phyloP scores from a whole-genome alignment of 768 basidiomycete species.

The Candolleomyces efflorescens region DNA sequence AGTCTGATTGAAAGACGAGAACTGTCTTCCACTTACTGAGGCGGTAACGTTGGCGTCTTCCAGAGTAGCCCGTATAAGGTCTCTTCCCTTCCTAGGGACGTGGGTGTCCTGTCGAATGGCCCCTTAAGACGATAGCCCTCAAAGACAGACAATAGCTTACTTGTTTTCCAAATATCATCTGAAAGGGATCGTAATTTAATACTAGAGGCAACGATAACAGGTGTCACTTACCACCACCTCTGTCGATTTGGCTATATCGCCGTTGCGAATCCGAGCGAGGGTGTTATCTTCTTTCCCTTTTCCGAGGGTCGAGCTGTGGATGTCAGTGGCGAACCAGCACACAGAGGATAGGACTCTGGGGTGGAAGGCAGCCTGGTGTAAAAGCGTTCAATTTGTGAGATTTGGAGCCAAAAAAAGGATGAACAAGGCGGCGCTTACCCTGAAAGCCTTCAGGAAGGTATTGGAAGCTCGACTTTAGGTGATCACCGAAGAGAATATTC shows the following conservation, averaged over 20 bases:
- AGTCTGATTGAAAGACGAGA: background rate
- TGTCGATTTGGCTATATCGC: constrained; percentile 74
- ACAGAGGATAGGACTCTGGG: constrained; percentile 76
- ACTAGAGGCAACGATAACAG: background rate
- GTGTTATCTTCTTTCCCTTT: constrained; percentile 83
- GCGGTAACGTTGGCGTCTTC: constrained; percentile 73
- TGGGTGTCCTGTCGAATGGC: constrained; percentile 69
- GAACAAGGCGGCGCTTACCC: constrained; percentile 27
- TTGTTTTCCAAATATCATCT: constrained; percentile 98
- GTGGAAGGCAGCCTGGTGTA: constrained; percentile 79
- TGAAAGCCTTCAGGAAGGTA: constrained; percentile 29
- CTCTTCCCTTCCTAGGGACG: constrained; percentile 82
- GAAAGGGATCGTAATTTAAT: background rate
- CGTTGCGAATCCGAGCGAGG: constrained; percentile 64
- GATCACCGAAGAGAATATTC: background rate
- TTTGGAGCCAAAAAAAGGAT: background rate
- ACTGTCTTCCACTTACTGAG: constrained; percentile 47
- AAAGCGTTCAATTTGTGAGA: background rate
- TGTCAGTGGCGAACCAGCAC: constrained; percentile 95
- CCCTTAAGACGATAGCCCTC: too few relatives aligned
- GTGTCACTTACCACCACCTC: constrained; percentile 68
- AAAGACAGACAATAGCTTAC: constrained; percentile 24
- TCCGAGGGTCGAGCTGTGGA: constrained; percentile 85
- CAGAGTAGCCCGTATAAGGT: constrained; percentile 75
- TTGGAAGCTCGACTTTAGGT: background rate